Percentiles rank a stretch among this genome's conserved stretches.
Conservation (phyloP, 1,284 basidiomycete species). For the Hemileia vastatrix region DNA sequence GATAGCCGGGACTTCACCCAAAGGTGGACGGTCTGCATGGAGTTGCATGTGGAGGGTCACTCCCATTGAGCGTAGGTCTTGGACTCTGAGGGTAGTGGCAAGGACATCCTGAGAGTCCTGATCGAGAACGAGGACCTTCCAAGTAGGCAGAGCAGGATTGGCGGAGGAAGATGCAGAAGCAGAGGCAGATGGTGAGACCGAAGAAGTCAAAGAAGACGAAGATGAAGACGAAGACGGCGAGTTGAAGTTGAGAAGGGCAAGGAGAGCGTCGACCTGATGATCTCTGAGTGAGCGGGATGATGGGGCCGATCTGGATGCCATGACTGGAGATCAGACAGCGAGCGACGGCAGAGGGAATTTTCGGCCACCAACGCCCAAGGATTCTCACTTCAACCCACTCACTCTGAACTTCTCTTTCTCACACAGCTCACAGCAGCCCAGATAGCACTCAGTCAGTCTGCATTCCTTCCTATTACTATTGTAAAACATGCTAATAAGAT, state of each 20-base stretch:
- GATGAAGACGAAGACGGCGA: constrained; percentile 7
- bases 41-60: constrained; percentile 71
- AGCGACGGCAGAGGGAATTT: too few species aligned
- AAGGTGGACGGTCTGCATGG: constrained; percentile 73
- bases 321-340: too few species aligned
- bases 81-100: constrained; percentile 86
- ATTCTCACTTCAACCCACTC: too few species aligned
- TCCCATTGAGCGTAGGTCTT: constrained; percentile 89
- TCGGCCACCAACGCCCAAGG: too few species aligned
- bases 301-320: too few species aligned
- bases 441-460: too few species aligned
- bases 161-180: constrained; percentile 24
- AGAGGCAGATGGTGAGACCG: constrained; percentile 12
- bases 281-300: constrained; percentile 56
- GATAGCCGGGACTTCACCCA: constrained; percentile 91
- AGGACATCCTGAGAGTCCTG: constrained; percentile 92
- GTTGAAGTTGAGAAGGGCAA: constrained; percentile 58
- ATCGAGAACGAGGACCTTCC: constrained; percentile 94
- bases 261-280: constrained; percentile 63
- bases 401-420: too few species aligned
- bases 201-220: background rate
- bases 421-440: too few species aligned
- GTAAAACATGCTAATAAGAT: too few species aligned
- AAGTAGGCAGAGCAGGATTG: constrained; percentile 58
- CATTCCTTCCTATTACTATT: too few species aligned